phyloP scores from a whole-genome alignment of 2,329 filamentous ascomycete species.

The Neocatenulostroma microsporum region DNA sequence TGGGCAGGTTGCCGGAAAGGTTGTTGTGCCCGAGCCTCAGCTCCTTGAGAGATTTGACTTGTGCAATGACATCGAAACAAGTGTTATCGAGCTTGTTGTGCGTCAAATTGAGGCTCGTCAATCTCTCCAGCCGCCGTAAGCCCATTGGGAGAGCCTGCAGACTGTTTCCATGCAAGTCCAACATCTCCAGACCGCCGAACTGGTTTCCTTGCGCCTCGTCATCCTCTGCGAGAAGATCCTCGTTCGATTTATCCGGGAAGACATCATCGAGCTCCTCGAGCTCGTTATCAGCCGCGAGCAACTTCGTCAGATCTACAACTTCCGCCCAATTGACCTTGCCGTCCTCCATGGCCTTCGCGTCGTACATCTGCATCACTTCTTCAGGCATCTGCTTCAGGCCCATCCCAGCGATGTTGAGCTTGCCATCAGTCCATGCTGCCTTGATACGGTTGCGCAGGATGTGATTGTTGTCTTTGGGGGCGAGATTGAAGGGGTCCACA shows the following conservation, averaged over 20 bases:
- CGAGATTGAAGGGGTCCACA: constrained; percentile 64
- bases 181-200: constrained; percentile 70
- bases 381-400: constrained; percentile 68
- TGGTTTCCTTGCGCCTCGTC: constrained; percentile 63
- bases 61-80: constrained; percentile 62
- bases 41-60: constrained; percentile 66
- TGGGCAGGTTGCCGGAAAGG: constrained; percentile 59
- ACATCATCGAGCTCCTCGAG: constrained; percentile 64
- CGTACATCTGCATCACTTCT: constrained; percentile 87
- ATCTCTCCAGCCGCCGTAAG: constrained; percentile 60
- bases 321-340: constrained; percentile 75
- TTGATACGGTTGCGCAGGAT: constrained; percentile 66
- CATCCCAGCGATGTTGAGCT: constrained; percentile 82
- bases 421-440: constrained; percentile 66
- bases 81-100: constrained; percentile 72
- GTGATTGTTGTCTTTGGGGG: constrained; percentile 53
- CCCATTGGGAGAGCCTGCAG: constrained; percentile 67
- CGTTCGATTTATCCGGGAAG: constrained; percentile 62
- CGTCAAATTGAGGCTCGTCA: constrained; percentile 71
- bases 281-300: constrained; percentile 87
- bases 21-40: constrained; percentile 74
- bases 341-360: constrained; percentile 58
- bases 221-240: constrained; percentile 53
- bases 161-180: constrained; percentile 82
- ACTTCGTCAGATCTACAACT: constrained; percentile 74